These are phyloP conservation scores for Mortierella hygrophila DNA, from an alignment of 192 early-diverging fungal species.

Conservation along the genomic window DNA sequence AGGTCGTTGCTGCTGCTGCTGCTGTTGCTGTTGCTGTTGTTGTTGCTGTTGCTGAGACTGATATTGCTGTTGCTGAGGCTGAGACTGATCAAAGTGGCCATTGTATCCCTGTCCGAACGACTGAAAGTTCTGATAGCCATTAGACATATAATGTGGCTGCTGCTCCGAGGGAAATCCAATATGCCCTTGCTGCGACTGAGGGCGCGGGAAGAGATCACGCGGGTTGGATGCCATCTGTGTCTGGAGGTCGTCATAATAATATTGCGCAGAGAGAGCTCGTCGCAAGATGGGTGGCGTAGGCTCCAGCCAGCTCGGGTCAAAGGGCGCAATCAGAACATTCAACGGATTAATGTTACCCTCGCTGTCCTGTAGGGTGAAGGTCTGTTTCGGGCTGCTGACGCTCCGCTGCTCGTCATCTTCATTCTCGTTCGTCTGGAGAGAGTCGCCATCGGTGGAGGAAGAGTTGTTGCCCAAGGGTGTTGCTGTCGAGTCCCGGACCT, in stretches of 20 bases:
- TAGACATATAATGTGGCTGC: slow-evolving; percentile 2
- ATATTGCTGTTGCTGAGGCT: slow-evolving; percentile 9
- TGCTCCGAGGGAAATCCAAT: slow-evolving; percentile 13
- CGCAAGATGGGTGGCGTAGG: slow-evolving; percentile 39
- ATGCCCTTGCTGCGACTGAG: slow-evolving; percentile 28
- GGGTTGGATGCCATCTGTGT: slow-evolving; percentile 25
- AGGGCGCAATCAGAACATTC: slow-evolving; percentile 38
- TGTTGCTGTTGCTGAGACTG: slow-evolving; percentile 12
- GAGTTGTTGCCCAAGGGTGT: neutral
- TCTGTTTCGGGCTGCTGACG: slow-evolving; percentile 40
- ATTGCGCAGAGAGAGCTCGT: slow-evolving; percentile 34
- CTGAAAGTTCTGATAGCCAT: slow-evolving; percentile 23
- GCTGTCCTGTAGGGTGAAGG: slow-evolving; percentile 43
- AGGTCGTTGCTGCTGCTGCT: slow-evolving; percentile 1
- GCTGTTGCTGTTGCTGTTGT: slow-evolving; percentile 13
- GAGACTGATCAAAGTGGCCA: slow-evolving; percentile 3
- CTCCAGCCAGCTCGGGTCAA: slow-evolving; percentile 48
- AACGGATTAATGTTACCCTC: slow-evolving; percentile 45
- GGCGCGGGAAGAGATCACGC: slow-evolving; percentile 31
- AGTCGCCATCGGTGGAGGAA: slow-evolving; percentile 19
- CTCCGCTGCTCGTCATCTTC: neutral
- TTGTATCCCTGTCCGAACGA: slow-evolving; percentile 9
- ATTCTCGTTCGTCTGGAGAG: neutral
- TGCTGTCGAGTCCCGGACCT: slow-evolving; percentile 13
- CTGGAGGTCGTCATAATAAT: slow-evolving; percentile 43